Conservation (phyloP, 108 stramenopile genomes). For the Cyclotella distinguenda region DNA sequence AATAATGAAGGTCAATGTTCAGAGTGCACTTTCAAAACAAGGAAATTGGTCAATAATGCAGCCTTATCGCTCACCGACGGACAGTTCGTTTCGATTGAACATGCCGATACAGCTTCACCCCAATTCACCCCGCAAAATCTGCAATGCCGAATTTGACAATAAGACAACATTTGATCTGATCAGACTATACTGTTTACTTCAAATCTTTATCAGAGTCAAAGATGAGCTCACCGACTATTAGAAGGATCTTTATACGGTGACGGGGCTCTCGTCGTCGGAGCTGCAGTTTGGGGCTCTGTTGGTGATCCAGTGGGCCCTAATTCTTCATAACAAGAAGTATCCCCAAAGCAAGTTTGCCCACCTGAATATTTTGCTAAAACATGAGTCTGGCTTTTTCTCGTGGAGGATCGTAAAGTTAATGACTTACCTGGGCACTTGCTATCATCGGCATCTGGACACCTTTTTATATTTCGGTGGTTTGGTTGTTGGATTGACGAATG, state of each 20-base stretch:
- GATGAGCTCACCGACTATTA: constrained; percentile 20
- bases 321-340: constrained; percentile 36
- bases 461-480: background rate
- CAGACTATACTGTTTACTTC: too few relatives aligned
- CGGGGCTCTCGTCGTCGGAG: constrained; percentile 34
- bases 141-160: background rate
- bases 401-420: too few relatives aligned
- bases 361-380: constrained; percentile 3
- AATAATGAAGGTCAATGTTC: background rate
- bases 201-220: background rate
- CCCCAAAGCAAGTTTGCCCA: constrained; percentile 32
- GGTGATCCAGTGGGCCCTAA: constrained; percentile 29
- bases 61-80: constrained; percentile 8
- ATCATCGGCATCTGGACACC: constrained; percentile 27
- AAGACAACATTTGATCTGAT: too few relatives aligned
- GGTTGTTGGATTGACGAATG: background rate
- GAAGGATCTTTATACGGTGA: constrained; percentile 27
- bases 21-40: too few relatives aligned
- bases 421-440: constrained; percentile 4
- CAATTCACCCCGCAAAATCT: constrained; percentile 15
- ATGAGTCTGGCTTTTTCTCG: background rate
- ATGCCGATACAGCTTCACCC: constrained; percentile 6
- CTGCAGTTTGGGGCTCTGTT: constrained; percentile 4
- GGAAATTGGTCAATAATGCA: too few relatives aligned
- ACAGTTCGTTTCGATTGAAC: constrained; percentile 32